Evolutionary conservation across 208 protist genomes (phyloP), one percentile per base, ranked within the genome.

Genomic region (Kentomonas sorsogonicus): DNA sequence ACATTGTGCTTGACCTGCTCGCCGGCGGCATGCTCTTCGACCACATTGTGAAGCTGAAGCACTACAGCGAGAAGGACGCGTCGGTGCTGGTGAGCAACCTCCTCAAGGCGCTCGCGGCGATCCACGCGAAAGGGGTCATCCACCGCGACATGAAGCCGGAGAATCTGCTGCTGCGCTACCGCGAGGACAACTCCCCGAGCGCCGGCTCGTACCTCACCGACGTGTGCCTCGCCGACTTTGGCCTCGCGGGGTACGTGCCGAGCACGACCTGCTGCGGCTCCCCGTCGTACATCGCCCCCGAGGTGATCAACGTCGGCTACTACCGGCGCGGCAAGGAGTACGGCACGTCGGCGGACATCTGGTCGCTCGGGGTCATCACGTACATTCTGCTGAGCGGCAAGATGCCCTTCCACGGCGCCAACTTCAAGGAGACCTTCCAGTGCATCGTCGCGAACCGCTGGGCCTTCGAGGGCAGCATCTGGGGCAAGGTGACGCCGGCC

Each of bases 81-180:
- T 80, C 89, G n/a, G 95, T 98, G 59, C 79, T 99, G 44, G 78
- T 98, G 38, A 97, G 83, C 63, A 99, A 99, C 65, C 87, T 99
- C 9, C 97, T 97, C 64, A 73, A 79, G 43, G 91, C 94, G 16
- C 73, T 99, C 29, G 79, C 96, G 53, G 97, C 95, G 64, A 92
- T 91, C 60, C 97, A 99, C 72, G 94, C 87, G 33, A 96, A 89
- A 38, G 98, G 97, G 29, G 97, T 99, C 51, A 99, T 99, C 77
- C 98, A 99, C 72, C 81, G 98, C 44, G 98, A 99, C 68, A 81
- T 99, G 25, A 99, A 99, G 80, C 97, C 97, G 31, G 96, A 99
- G 62, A 99, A 99, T 61, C 82, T 99, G 33, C 96, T 99, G 74
- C 98, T 99, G 66, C 96, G 99, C 69, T 93, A 98, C 76, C 60